Evolutionary conservation across 768 basidiomycete species (phyloP), one percentile per base, ranked within the genome.

Genomic region (Psilocybe azurescens): DNA sequence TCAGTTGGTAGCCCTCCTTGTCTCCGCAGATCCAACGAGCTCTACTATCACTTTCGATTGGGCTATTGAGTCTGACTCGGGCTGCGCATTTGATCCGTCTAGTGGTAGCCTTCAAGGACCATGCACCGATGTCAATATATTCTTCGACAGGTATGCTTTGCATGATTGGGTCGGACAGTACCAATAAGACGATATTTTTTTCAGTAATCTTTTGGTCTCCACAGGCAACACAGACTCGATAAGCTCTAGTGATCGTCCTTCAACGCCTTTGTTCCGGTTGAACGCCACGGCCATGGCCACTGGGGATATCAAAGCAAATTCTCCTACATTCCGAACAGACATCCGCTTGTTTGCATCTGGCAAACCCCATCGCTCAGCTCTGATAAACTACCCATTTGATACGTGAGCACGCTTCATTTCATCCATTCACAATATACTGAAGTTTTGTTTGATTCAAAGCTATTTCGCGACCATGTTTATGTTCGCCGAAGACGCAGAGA

Each of bases 341-440:
- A 50, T 69, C 1, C 61, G 61, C 1, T 36, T 69, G 18, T 69
- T 67, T 47, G 1, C 1, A 1, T 67, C 65, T 2, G 52, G 59
- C 0, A 32, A 44, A 5, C 49, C 51, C 10, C 33, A 33, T 4
- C 51, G 53, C 0, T 63, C 66, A 10, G 62, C 61, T 51, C 30
- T 69, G 20, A 18, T 69, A 46, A 65, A 59, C 53, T 69, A 67
- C n/a, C 68, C 68, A 18, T 67, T 66, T 53, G 68, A 69, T 44
- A 24, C 11, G 65, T 67, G 57, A 36, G 65, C 52, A 11, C 5
- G 30, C 3, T 3, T 14, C 11, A 14, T 30, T 36, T 20, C n/a
- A 30, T 30, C 14, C 24, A 5, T 47, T n/a, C 44, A 16, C 1
- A 13, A 16, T n/a, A 39, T 36, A 44, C 5, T 13, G 14, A 11